Base-by-base conservation (phyloP, 1,139 yeast species). In the Suhomyces choctaworum region DNA sequence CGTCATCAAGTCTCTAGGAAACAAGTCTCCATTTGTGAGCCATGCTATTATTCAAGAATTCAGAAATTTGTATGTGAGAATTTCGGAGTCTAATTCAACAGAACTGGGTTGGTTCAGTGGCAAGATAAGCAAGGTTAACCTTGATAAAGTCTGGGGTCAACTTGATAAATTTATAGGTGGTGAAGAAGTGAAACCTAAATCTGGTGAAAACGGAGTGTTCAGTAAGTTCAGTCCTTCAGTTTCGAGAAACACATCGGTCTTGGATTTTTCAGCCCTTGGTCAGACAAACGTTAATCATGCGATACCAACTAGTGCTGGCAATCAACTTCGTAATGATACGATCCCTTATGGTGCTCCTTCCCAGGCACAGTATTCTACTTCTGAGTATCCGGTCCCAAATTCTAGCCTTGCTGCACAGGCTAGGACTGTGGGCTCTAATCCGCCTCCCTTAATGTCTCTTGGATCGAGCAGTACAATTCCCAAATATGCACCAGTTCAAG, bases 161-260 rank as follows among this genome's bases (percentile, higher is more conserved):
- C 67, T 89, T 42, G 95, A 88, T 55, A 88, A 88, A 57, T 87
- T 90, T 55, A 92, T 92, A 44, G 87, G 96, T 3, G 98, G 97
- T 9, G 96, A 87, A 35, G 90, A 81, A 30, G 47, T 56, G 2
- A 62, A 63, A 7, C 42, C 66, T 4, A 65, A 60, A 21, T 25
- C 51, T 1, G 62, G 60, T 22, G 76, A 75, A 19, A 72, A 64
- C 25, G 84, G 84, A 6, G 80, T 82, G 0, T 86, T 86, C 61
- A 83, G 87, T 39, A 82, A 81, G 45, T 83, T 82, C 53, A 79
- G 84, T 35, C 87, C 89, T 1, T 69, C 77, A 7, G 67, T 80
- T 7, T 77, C 83, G 5, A 60, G 84, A 46, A 70, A 60, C 16
- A 65, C 77, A 0, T 78, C 84, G 0, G 65, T 66, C 6, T 46